Percentiles rank a stretch among this genome's conserved stretches.
phyloP scores from a whole-genome alignment of 371 early-diverging fungal species.

The Circinella umbellata region DNA sequence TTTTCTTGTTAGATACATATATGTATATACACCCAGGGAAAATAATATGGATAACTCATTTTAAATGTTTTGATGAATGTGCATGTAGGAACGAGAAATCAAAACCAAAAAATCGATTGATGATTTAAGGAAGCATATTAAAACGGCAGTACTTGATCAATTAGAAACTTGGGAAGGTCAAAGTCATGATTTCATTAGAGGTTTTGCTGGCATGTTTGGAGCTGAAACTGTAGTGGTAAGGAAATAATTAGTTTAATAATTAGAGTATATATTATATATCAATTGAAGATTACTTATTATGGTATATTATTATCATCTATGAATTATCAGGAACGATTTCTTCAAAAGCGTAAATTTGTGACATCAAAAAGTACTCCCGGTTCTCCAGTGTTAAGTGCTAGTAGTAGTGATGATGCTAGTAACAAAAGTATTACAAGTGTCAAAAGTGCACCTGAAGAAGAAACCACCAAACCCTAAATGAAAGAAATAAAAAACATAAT shows the following conservation, averaged over 20 bases:
- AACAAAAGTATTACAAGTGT: slow-evolving; percentile 16
- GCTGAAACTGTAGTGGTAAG: slow-evolving; percentile 64
- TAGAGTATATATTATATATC: no score
- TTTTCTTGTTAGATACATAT: no score
- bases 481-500: no score
- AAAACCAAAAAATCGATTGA: slow-evolving; percentile 75
- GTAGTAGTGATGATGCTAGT: slow-evolving; percentile 17
- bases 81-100: slow-evolving; percentile 71
- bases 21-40: no score
- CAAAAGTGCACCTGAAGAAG: slow-evolving; percentile 8
- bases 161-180: slow-evolving; percentile 74
- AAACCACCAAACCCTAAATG: slow-evolving; percentile 2
- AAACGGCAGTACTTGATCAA: slow-evolving; percentile 52
- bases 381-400: background rate
- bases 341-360: slow-evolving; percentile 22
- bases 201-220: slow-evolving; percentile 76
- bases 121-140: slow-evolving; percentile 66
- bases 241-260: no score
- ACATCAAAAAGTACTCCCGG: slow-evolving; percentile 1
- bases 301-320: background rate
- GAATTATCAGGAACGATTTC: slow-evolving; percentile 16
- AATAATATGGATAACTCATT: no score
- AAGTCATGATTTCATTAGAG: slow-evolving; percentile 73
- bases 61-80: no score
- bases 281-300: background rate